Base-by-base conservation (phyloP, 2,329 filamentous ascomycete species). In the Talaromyces sp. region DNA sequence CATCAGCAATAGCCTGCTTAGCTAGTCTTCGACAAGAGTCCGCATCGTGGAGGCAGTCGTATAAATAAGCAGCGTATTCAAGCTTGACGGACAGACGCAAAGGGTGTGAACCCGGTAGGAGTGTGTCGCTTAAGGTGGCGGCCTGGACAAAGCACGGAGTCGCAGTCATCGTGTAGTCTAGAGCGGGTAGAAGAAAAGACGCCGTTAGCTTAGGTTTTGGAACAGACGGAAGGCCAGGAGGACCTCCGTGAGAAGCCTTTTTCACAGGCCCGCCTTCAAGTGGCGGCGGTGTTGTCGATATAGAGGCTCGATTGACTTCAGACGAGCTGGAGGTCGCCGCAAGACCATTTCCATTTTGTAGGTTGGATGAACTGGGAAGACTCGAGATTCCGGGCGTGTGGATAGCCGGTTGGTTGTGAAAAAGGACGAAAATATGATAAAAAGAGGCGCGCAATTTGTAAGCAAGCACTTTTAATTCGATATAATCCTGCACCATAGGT, bases 391-490 rank as follows among this genome's bases (percentile, higher is more conserved):
- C 82, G 69, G 85, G 81, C 38, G 82, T 79, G 51, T 87, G 88
- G 60, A 96, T 84, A 0, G 88, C 83, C 0, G 93, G 93, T 57
- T 91, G 86, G 75, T 97, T 97, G 78, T 97, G 91, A 71, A 97
- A 97, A 12, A 97, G 83, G 58, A 96, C 94, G 73, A 96, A 96
- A 65, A 99, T 91, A 77, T 99, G 93, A 68, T 95, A 94, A 72
- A 97, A 96, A 21, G 91, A 96, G 17, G 94, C 94, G 62, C 91
- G 88, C 14, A 99, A 83, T 75, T 97, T 99, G 72, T 91, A 91
- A 21, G 90, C 88, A 64, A 99, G 83, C 51, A 97, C 92, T 70
- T 92, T 92, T 60, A 96, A 85, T 73, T 96, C 92, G 69, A 81
- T 86, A 75, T 87, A 91, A 69, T 85, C 88, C 66, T 83, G 87